These are phyloP conservation scores for Lasiodiplodia hormozganensis DNA, from an alignment of 2,329 filamentous ascomycete genomes.

Conservation along the genomic window DNA sequence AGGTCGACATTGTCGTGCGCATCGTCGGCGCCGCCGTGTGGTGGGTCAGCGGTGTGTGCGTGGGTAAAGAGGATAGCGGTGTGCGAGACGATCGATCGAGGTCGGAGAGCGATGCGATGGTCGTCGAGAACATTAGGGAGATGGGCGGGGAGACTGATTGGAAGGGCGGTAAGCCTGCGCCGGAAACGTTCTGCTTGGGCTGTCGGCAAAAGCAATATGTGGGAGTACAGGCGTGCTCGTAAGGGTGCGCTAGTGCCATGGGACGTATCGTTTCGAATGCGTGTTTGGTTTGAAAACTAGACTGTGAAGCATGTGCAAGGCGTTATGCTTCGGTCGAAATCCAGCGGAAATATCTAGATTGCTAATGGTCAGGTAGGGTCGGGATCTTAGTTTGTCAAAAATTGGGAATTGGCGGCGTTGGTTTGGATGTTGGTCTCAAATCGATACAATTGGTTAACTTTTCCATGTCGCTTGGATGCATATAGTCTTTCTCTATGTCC, in stretches of 20 bases:
- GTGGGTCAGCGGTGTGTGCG: conserved; percentile 60
- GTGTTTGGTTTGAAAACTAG: neutral
- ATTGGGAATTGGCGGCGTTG: neutral
- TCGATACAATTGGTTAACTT: conserved; percentile 1
- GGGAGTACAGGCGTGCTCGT: conserved; percentile 9
- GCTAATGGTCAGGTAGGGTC: conserved; percentile 1
- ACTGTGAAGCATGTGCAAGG: conserved; percentile 12
- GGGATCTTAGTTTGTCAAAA: neutral
- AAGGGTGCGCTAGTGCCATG: neutral
- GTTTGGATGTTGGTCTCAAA: neutral
- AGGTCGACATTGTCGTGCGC: conserved; percentile 70
- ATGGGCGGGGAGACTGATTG: neutral
- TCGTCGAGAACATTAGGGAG: neutral
- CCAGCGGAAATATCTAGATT: conserved; percentile 2
- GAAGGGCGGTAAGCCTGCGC: neutral
- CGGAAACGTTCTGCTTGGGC: conserved; percentile 21
- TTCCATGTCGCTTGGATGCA: neutral
- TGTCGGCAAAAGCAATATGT: conserved; percentile 23
- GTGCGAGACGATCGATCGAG: conserved; percentile 33
- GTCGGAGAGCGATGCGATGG: conserved; percentile 30
- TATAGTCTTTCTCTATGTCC: conserved; percentile 7
- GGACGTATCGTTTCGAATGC: neutral
- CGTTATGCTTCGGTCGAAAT: neutral
- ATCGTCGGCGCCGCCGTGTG: conserved; percentile 79
- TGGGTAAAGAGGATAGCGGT: conserved; percentile 35